These are phyloP conservation scores for Phalaenopsis hybrid DNA, from an alignment of 116 monocot species.

Conservation along the genomic window DNA sequence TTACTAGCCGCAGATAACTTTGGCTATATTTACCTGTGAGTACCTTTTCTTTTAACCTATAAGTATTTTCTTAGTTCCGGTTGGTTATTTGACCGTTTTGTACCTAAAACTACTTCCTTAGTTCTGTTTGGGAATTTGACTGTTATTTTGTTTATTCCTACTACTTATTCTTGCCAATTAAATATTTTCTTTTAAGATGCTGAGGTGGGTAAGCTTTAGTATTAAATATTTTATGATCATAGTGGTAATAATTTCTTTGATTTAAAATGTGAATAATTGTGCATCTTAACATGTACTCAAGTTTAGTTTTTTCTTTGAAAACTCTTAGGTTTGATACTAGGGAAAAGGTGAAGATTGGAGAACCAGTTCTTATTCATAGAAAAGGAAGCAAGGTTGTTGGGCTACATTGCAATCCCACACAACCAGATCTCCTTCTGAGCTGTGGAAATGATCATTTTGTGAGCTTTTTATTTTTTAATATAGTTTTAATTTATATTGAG, in stretches of 20 bases:
- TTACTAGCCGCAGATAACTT: constrained; percentile 80
- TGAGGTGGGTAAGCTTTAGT: neutral
- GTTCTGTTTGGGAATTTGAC: neutral
- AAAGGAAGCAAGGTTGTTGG: constrained; percentile 78
- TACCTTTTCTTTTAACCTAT: constrained; percentile 7
- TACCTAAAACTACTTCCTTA: too few species aligned
- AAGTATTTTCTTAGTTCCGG: too few species aligned
- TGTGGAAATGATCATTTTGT: constrained; percentile 98
- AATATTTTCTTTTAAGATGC: neutral
- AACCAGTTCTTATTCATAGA: constrained; percentile 68
- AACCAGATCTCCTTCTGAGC: constrained; percentile 78
- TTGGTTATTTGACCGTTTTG: neutral
- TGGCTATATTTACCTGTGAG: constrained; percentile 80
- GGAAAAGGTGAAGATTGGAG: constrained; percentile 34
- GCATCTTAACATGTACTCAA: neutral
- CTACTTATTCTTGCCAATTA: neutral
- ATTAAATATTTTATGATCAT: neutral
- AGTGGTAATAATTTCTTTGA: neutral
- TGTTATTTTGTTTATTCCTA: neutral
- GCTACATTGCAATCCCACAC: constrained; percentile 83
- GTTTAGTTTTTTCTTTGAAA: constrained; percentile 4
- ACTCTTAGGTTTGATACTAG: constrained; percentile 57
- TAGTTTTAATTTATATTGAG: neutral
- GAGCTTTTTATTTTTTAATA: constrained; percentile 24
- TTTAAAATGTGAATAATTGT: neutral